Conservation (phyloP, 192 early-diverging fungal genomes). For the Coemansia sp. region DNA sequence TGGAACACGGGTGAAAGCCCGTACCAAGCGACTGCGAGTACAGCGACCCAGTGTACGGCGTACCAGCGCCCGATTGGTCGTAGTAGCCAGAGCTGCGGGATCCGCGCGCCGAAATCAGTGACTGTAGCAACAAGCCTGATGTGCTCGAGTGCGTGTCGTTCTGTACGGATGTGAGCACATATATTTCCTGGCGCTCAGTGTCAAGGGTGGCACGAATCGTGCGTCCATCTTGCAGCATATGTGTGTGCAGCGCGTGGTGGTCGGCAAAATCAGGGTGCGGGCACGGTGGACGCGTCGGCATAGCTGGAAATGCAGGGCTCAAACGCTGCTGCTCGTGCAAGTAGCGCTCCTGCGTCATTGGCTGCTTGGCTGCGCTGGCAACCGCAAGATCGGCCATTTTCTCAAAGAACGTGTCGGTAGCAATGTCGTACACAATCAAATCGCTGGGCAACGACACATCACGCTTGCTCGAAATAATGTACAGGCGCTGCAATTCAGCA, state of each 20-base stretch:
- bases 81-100: conserved; percentile 14
- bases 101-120: conserved; percentile 21
- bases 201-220: conserved; percentile 76
- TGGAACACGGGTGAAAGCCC: conserved; percentile 38
- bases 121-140: conserved; percentile 18
- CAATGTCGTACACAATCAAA: conserved; percentile 83
- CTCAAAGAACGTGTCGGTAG: conserved; percentile 74
- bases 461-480: conserved; percentile 88
- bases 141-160: conserved; percentile 21
- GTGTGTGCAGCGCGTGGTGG: conserved; percentile 32
- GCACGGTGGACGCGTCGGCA: conserved; percentile 7
- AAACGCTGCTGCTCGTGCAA: conserved; percentile 34
- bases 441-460: conserved; percentile 79
- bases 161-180: conserved; percentile 63
- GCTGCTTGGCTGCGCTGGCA: conserved; percentile 15
- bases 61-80: conserved; percentile 5
- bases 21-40: conserved; percentile 21
- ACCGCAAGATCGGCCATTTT: conserved; percentile 35
- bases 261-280: conserved; percentile 18
- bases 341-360: conserved; percentile 43
- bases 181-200: conserved; percentile 73
- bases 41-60: conserved; percentile 14
- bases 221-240: conserved; percentile 48
- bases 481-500: conserved; percentile 66
- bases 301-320: conserved; percentile 11